These are phyloP conservation scores for Guadua angustifolia DNA, from an alignment of 176 grass and related monocot species.

Conservation along the genomic window DNA sequence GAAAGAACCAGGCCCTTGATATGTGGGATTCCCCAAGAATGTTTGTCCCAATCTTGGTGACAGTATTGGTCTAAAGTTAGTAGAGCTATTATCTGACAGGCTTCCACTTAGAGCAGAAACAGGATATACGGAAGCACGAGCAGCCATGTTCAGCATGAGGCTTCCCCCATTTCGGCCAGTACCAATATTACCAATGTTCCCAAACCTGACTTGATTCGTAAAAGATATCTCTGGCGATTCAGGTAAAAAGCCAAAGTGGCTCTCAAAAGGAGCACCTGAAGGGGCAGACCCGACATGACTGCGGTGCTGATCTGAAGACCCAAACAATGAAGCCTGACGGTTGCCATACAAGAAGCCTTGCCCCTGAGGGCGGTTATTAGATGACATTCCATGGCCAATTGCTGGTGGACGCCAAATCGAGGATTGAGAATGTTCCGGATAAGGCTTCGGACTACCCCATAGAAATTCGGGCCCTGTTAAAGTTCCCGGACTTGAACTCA, in stretches of 20 bases:
- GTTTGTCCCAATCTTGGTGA: constrained; percentile 64
- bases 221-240: constrained; percentile 72
- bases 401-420: constrained; percentile 66
- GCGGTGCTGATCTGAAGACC: constrained; percentile 60
- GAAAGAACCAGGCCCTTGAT: constrained; percentile 55
- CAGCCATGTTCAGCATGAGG: constrained; percentile 65
- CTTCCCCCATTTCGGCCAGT: constrained; percentile 47
- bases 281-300: constrained; percentile 88
- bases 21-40: constrained; percentile 62
- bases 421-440: constrained; percentile 75
- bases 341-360: constrained; percentile 66
- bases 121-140: constrained; percentile 47
- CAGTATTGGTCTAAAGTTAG: constrained; percentile 64
- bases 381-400: constrained; percentile 51
- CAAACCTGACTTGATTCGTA: constrained; percentile 63
- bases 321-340: constrained; percentile 58
- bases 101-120: constrained; percentile 56
- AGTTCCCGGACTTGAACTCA: constrained; percentile 68
- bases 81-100: constrained; percentile 63
- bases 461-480: constrained; percentile 92
- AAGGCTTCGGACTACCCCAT: constrained; percentile 90
- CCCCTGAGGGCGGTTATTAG: constrained; percentile 54
- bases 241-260: constrained; percentile 77
- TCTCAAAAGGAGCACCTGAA: constrained; percentile 78
- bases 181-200: constrained; percentile 57